A percentile compares a stretch with the other conserved stretches of the same genome.
Evolutionary conservation across 345 rosid species (phyloP).

Genomic region (Fremontodendron californicum): DNA sequence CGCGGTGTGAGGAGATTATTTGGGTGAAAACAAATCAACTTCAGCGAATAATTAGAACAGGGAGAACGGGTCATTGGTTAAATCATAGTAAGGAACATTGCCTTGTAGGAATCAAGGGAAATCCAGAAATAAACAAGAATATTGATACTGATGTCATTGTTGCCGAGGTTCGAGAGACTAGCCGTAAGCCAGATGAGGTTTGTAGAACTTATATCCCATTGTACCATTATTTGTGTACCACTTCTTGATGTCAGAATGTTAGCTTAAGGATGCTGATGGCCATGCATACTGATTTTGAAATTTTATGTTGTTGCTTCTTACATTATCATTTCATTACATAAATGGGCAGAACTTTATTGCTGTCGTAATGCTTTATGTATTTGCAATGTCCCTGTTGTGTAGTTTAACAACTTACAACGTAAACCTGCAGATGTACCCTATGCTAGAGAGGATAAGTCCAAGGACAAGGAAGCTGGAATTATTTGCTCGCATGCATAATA

Average conservation of each 20-base stretch:
- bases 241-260: background rate
- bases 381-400: background rate
- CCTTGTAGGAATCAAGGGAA: constrained; percentile 96
- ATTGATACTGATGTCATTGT: constrained; percentile 97
- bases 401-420: background rate
- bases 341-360: background rate
- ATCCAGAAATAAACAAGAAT: constrained; percentile 90
- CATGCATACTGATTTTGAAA: background rate
- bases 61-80: constrained; percentile 99
- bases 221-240: background rate
- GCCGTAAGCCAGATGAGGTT: constrained; percentile 99
- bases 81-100: constrained; percentile 99
- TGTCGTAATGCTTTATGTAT: background rate
- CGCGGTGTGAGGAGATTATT: constrained; percentile 81
- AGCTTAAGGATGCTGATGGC: constrained; percentile 1
- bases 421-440: constrained; percentile 77
- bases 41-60: constrained; percentile 96
- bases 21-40: constrained; percentile 34
- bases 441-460: constrained; percentile 98
- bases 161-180: constrained; percentile 99
- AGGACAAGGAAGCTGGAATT: constrained; percentile 90
- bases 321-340: background rate
- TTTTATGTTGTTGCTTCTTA: background rate
- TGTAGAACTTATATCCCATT: constrained; percentile 21
- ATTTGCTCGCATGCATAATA: constrained; percentile 98